Evolutionary conservation across 1,139 yeast genomes (phyloP), one percentile per base, ranked within the genome.

Genomic region (Arxiozyma slooffiae): DNA sequence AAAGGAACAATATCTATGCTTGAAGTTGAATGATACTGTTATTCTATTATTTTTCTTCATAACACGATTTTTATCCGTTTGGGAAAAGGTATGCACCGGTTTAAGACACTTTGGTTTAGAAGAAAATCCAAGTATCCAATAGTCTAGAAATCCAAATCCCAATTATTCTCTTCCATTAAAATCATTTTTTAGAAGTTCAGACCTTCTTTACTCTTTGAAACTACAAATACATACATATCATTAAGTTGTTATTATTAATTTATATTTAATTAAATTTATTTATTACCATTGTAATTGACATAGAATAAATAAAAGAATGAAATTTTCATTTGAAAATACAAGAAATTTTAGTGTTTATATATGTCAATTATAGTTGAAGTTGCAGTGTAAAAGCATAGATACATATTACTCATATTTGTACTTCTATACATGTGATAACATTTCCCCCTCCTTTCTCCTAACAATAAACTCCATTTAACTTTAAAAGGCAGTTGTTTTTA

Each of bases 1-100:
- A 67, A 65, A 50, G 69, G 69, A 0, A 57, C 58, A 18, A 61
- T 66, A 22, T 50, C 57, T 5, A 38, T 59, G 22, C 51, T 54
- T 44, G 50, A 48, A 44, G 17, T 56, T 41, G 38, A 47, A 37
- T 48, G 42, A 42, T 26, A 47, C 16, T 20, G 42, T 43, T 11
- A 14, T 4, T 17, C 7, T n/a, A n/a, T 8, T 6, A 23, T 9
- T 26, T 3, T 30, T 30, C 36, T 30, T 6, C 14, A 30, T 7
- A 30, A 11, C 6, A n/a, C 11, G 11, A 14, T n/a, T 30, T 11
- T n/a, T n/a, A 30, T 11, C 11, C 14, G 36, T 4, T 11, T 14
- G 3, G 36, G 30, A 11, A 4, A 30, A 14, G 14, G 11, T 30
- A 30, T 8, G 36, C 6, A n/a, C 11, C 36, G 11, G n/a, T 11